phyloP scores from a whole-genome alignment of 2,329 filamentous ascomycete species.

The Xylaria digitata region DNA sequence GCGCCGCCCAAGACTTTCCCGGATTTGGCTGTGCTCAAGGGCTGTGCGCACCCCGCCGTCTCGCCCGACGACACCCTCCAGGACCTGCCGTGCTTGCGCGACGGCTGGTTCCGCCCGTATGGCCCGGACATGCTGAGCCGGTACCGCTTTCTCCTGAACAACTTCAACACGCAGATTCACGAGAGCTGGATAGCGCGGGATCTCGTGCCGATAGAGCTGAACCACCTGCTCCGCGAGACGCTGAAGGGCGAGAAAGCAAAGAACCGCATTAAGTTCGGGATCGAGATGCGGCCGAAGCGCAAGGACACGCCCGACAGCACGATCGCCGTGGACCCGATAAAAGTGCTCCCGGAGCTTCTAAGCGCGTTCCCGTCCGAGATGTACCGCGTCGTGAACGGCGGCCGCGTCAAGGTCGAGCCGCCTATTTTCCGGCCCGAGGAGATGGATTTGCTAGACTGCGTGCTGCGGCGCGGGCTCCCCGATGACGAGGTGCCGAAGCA shows the following conservation, averaged over 20 bases:
- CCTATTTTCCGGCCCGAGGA: conserved; percentile 35
- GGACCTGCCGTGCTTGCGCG: conserved; percentile 34
- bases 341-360: conserved; percentile 39
- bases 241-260: neutral
- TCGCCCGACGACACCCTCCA: conserved; percentile 35
- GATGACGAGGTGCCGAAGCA: conserved; percentile 16
- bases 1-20: conserved; percentile 36
- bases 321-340: conserved; percentile 36
- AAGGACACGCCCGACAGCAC: conserved; percentile 25
- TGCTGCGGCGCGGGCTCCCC: conserved; percentile 24
- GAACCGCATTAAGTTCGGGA: conserved; percentile 23
- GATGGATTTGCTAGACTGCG: conserved; percentile 35
- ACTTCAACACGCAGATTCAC: conserved; percentile 40
- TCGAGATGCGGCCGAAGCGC: conserved; percentile 30
- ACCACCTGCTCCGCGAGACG: conserved; percentile 36
- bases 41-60: conserved; percentile 31
- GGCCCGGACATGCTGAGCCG: conserved; percentile 36
- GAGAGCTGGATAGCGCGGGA: conserved; percentile 40
- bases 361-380: conserved; percentile 31
- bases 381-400: conserved; percentile 26
- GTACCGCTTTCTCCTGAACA: conserved; percentile 38
- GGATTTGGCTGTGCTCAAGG: conserved; percentile 24
- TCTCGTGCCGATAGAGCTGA: conserved; percentile 42
- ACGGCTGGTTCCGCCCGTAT: conserved; percentile 41
- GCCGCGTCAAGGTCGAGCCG: conserved; percentile 21